phyloP scores from a whole-genome alignment of 345 rosid genomes.

The Euphorbia lathyris region DNA sequence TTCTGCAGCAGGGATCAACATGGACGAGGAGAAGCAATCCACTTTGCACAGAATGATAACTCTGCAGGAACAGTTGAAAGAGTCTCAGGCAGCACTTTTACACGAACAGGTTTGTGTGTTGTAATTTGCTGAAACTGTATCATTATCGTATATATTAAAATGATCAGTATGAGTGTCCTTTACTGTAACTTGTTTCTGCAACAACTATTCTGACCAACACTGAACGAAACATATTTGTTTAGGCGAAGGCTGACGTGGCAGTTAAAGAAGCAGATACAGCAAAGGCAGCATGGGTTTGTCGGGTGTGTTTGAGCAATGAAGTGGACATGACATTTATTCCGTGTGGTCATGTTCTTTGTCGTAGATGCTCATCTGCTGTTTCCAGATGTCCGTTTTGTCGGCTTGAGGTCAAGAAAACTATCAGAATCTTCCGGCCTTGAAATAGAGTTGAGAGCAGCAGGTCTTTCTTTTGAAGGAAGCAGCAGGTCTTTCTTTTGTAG shows the following conservation, averaged over 20 bases:
- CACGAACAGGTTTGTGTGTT: conserved; percentile 70
- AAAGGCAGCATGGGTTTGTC: conserved; percentile 80
- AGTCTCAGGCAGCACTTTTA: conserved; percentile 67
- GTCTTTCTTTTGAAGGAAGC: too few relatives aligned
- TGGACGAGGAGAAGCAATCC: conserved; percentile 79
- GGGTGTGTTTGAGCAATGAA: conserved; percentile 76
- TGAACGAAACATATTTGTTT: conserved; percentile 18
- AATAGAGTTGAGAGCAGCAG: too few relatives aligned
- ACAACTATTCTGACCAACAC: neutral
- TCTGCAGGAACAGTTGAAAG: conserved; percentile 75
- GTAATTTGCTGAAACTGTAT: neutral
- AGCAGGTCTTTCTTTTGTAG: too few relatives aligned
- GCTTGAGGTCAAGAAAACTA: conserved; percentile 59
- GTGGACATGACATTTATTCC: conserved; percentile 76
- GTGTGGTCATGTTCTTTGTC: conserved; percentile 89
- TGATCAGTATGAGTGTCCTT: neutral
- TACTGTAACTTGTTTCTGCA: neutral
- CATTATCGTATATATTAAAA: neutral
- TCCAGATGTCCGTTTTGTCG: conserved; percentile 91
- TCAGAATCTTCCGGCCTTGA: conserved; percentile 71
- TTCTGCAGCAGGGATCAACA: conserved; percentile 79
- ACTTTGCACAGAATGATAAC: conserved; percentile 63
- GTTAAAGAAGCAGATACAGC: conserved; percentile 79
- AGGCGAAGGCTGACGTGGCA: conserved; percentile 74
- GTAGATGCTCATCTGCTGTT: conserved; percentile 70